Evolutionary conservation across 441 rosid species (phyloP).

Genomic region (Brassica hybrid): DNA sequence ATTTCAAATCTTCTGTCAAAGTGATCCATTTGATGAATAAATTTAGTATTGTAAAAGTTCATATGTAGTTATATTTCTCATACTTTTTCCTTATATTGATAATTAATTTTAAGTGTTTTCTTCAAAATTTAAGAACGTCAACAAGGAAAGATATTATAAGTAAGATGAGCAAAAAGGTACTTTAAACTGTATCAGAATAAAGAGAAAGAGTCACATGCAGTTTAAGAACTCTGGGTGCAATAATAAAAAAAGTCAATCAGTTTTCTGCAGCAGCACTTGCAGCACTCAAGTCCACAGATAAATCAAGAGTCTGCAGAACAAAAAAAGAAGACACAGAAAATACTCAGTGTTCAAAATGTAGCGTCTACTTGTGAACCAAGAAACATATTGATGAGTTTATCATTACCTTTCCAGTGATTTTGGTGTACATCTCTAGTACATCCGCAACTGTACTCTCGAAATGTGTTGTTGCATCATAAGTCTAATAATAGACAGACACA

Average conservation of each 20-base stretch:
- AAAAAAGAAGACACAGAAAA: background rate
- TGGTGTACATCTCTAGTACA: conserved; percentile 66
- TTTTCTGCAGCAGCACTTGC: conserved; percentile 70
- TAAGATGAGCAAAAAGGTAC: background rate
- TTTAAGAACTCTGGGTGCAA: conserved; percentile 9
- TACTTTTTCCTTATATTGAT: background rate
- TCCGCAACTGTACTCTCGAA: conserved; percentile 66
- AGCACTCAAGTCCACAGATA: conserved; percentile 88
- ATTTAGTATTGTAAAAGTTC: background rate
- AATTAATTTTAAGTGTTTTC: background rate
- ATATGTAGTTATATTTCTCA: background rate
- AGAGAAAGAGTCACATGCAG: conserved; percentile 1
- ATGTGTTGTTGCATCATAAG: conserved; percentile 73
- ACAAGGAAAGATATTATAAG: background rate
- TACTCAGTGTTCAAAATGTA: background rate
- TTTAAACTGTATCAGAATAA: conserved; percentile 10
- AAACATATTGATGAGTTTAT: conserved; percentile 6
- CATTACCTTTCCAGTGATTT: conserved; percentile 73
- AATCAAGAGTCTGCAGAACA: conserved; percentile 66
- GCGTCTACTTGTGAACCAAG: conserved; percentile 18
- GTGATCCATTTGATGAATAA: background rate
- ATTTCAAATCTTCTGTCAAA: too few relatives aligned
- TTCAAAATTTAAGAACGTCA: background rate
- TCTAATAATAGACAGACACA: conserved; percentile 40
- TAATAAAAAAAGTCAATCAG: background rate